Evolutionary conservation across 73 alveolate genomes (phyloP), one percentile per base, ranked within the genome.

Genomic region (Paramecium biaurelia): DNA sequence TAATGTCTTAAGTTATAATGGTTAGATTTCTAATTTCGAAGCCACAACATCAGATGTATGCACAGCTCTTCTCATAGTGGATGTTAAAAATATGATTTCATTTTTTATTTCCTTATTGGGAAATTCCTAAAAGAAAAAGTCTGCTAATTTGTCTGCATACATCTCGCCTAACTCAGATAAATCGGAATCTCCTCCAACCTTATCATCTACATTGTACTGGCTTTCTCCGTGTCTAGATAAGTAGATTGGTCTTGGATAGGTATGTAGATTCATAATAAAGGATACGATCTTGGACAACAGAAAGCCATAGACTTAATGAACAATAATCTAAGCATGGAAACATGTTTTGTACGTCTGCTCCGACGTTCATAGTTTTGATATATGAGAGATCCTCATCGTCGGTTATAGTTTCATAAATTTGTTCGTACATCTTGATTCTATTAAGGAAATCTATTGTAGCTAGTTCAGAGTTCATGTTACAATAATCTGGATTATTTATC

Each of bases 131-230:
- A 45, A n/a, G 72, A 92, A 92, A 30, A 45, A 92, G 12, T 72
- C 85, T 9, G 92, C 57, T 38, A 87, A 67, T 8, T 56, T 43
- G 8, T 67, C 63, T 15, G 90, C 92, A 43, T 57, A 92, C 76
- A 20, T 38, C 43, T 92, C 42, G 1, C 96, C 96, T n/a, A 70
- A 45, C n/a, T 86, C 92, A 4, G 94, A 43, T 45, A 92, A 35
- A 12, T 53, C 82, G n/a, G 96, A 82, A 85, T 92, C 94, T 18
- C 96, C 96, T 10, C 96, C 96, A 26, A 92, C 72, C 20, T 94
- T 67, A 7, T 86, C 92, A n/a, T 70, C 94, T 3, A 37, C 30
- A 67, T 92, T 92, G 89, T 23, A 87, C 8, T 45, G 82, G 20
- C 92, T 63, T 53, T 92, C 92, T 18, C 96, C 96, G 38, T 85